phyloP scores from a whole-genome alignment of 2,329 filamentous ascomycete genomes.

The Phaeoacremonium minimum region DNA sequence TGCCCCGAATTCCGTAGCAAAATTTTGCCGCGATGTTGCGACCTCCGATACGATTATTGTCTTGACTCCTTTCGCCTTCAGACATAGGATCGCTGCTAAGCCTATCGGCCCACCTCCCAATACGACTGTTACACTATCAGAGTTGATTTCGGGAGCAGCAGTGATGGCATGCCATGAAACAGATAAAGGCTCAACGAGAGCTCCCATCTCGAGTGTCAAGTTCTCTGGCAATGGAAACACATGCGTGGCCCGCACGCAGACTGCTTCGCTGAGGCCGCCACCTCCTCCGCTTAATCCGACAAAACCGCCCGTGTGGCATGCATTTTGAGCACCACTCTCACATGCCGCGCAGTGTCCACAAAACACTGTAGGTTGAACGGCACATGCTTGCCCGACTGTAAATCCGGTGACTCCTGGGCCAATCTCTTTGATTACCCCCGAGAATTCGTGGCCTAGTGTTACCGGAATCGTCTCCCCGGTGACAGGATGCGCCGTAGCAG shows the following conservation, averaged over 20 bases:
- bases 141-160: slow-evolving; percentile 17
- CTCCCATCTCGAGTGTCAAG: slow-evolving; percentile 47
- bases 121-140: slow-evolving; percentile 45
- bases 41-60: slow-evolving; percentile 56
- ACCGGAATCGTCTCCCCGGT: slow-evolving; percentile 52
- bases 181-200: slow-evolving; percentile 58
- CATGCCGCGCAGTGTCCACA: slow-evolving; percentile 52
- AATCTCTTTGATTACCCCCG: slow-evolving; percentile 53
- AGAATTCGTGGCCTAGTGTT: slow-evolving; percentile 60
- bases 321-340: slow-evolving; percentile 26
- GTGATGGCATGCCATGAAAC: slow-evolving; percentile 59
- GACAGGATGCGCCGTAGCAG: slow-evolving; percentile 30
- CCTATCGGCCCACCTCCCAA: slow-evolving; percentile 62
- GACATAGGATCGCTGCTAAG: slow-evolving; percentile 53
- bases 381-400: slow-evolving; percentile 48
- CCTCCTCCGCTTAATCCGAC: slow-evolving; percentile 33
- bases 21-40: slow-evolving; percentile 41
- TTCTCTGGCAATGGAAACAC: slow-evolving; percentile 44
- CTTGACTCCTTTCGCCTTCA: slow-evolving; percentile 46
- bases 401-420: slow-evolving; percentile 39
- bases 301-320: slow-evolving; percentile 37
- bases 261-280: slow-evolving; percentile 48
- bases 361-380: slow-evolving; percentile 52
- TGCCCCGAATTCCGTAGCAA: slow-evolving; percentile 51
- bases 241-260: slow-evolving; percentile 41